A percentile compares a stretch with the other conserved stretches of the same genome.
phyloP scores from a whole-genome alignment of 495 filamentous ascomycete genomes.

The Neurospora sp. region DNA sequence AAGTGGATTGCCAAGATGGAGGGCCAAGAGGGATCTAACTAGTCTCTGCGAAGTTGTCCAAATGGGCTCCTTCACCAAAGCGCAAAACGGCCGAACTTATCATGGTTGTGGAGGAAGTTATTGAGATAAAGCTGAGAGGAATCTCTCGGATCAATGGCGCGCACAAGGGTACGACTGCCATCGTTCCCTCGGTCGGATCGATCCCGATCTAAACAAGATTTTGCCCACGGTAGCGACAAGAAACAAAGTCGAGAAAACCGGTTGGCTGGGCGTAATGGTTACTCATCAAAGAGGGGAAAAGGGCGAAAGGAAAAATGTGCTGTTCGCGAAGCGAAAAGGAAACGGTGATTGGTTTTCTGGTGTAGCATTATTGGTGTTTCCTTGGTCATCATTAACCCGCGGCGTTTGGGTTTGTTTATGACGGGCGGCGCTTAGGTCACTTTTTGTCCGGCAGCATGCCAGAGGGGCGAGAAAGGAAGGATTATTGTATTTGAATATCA shows the following conservation, averaged over 20 bases:
- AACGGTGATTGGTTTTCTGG: neutral
- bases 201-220: neutral
- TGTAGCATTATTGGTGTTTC: neutral
- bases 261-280: neutral
- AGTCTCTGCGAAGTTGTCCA: neutral
- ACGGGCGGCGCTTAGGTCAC: neutral
- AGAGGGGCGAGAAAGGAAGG: neutral
- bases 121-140: neutral
- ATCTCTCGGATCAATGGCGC: neutral
- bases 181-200: neutral
- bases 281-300: neutral
- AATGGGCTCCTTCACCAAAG: neutral
- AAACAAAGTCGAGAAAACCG: neutral
- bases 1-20: constrained; percentile 42
- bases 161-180: neutral
- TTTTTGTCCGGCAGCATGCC: neutral
- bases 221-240: neutral
- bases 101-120: neutral
- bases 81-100: neutral
- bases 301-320: neutral
- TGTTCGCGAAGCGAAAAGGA: neutral
- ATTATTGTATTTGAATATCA: neutral
- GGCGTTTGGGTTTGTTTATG: neutral
- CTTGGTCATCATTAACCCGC: neutral
- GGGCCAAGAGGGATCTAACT: constrained; percentile 23